Base-by-base conservation (phyloP, 148 eudicot species). In the Vaccinium myrtillus region DNA sequence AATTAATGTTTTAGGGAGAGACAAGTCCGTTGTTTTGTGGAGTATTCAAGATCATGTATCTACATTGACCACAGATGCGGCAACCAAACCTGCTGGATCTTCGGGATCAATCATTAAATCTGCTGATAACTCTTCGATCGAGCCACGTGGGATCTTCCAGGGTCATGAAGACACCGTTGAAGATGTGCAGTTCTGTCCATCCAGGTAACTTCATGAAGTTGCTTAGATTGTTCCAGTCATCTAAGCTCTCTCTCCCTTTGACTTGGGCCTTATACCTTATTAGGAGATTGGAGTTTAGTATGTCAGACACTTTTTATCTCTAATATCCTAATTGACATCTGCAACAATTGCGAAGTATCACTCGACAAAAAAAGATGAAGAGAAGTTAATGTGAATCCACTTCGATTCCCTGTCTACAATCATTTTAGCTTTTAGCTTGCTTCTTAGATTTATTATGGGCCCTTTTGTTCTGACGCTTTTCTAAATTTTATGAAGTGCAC, bases 121-220 rank as follows among this genome's bases (percentile, higher is more conserved):
- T 90, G 91, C 92, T 84, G 94, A 94, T 58, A 92, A 91, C 85
- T 88, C 97, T 85, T 87, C 97, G 79, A 71, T 95, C 82, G 94
- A 92, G 79, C 98, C 99, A 25, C 97, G 98, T 49, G 98, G 98
- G 61, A 87, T 94, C 81, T 96, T 94, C 81, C 89, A 93, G 86
- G 99, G 99, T 65, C 99, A 96, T 75, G 90, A 87, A 25, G 98
- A 95, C 88, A 96, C 99, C 25, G 98, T 96, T 79, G 99, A 96
- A 90, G 99, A 96, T 91, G 99, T 96, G 80, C 98, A 95, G 84
- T 96, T 96, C 83, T 96, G 97, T 86, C 99, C 99, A 54, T 92
- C 94, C 67, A 96, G 98, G 99, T 96, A 91, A 23, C 78, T 80
- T 77, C 43, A 15, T 85, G 79, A 81, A 55, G 43, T 89, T 61